A percentile compares a stretch with the other conserved stretches of the same genome.
phyloP scores from a whole-genome alignment of 2,329 filamentous ascomycete species.

The Diplodia mutila region DNA sequence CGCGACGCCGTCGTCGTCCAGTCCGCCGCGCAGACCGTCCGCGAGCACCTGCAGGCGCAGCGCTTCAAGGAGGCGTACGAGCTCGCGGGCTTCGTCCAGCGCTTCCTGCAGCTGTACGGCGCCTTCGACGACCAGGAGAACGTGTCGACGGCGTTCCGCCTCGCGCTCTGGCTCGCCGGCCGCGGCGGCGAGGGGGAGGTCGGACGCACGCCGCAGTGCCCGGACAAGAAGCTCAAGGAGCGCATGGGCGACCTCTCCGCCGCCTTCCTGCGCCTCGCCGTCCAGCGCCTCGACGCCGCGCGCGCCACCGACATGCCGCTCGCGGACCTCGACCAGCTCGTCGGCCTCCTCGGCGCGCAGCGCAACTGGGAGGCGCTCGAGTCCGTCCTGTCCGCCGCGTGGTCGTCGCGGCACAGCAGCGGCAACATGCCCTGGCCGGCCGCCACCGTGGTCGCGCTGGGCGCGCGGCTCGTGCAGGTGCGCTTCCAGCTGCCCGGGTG shows the following conservation, averaged over 20 bases:
- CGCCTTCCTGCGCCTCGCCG: slow-evolving; percentile 45
- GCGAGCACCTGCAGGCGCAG: slow-evolving; percentile 34
- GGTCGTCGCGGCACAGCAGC: slow-evolving; percentile 39
- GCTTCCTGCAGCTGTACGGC: slow-evolving; percentile 37
- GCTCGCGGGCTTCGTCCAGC: slow-evolving; percentile 36
- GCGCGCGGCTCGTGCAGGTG: slow-evolving; percentile 56
- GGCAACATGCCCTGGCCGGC: slow-evolving; percentile 34
- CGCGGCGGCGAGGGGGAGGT: slow-evolving; percentile 27
- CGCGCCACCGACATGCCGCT: slow-evolving; percentile 48
- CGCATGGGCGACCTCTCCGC: slow-evolving; percentile 46
- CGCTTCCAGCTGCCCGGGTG: slow-evolving; percentile 49
- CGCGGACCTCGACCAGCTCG: slow-evolving; percentile 49
- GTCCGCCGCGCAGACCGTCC: slow-evolving; percentile 34
- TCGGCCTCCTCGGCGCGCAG: slow-evolving; percentile 50
- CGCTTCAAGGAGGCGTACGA: slow-evolving; percentile 39
- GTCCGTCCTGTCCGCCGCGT: slow-evolving; percentile 40
- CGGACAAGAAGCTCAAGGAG: slow-evolving; percentile 42
- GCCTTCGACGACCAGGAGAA: slow-evolving; percentile 36
- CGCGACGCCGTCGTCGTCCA: slow-evolving; percentile 33
- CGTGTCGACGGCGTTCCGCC: slow-evolving; percentile 44
- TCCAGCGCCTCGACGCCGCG: slow-evolving; percentile 43
- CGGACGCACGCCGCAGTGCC: slow-evolving; percentile 27
- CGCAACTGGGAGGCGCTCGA: slow-evolving; percentile 49
- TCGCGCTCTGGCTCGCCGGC: slow-evolving; percentile 38
- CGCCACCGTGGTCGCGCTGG: slow-evolving; percentile 53